phyloP scores from a whole-genome alignment of 2,329 filamentous ascomycete species.

The Amesomyces nigricolor region DNA sequence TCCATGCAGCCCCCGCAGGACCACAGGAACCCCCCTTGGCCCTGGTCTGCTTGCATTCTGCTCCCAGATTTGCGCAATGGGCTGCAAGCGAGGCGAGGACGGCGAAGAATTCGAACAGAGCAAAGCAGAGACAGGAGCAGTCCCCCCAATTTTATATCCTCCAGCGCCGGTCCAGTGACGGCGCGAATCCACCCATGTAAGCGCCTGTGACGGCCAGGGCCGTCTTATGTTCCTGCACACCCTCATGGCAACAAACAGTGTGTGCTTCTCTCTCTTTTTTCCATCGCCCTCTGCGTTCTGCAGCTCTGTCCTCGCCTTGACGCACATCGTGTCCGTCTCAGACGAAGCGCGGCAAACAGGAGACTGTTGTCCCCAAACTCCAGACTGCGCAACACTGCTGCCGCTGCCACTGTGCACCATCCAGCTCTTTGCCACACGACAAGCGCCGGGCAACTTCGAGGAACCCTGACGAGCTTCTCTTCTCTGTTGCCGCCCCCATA shows the following conservation, averaged over 20 bases:
- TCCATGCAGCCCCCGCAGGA: constrained; percentile 22
- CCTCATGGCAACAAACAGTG: constrained; percentile 22
- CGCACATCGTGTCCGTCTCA: constrained; percentile 16
- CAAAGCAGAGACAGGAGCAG: constrained; percentile 1
- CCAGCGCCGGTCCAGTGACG: constrained; percentile 38
- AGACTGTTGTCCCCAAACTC: neutral
- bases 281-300: constrained; percentile 17
- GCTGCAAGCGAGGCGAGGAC: constrained; percentile 16
- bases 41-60: constrained; percentile 20
- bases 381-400: neutral
- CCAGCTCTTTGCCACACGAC: constrained; percentile 29
- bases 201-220: constrained; percentile 40
- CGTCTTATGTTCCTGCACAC: constrained; percentile 37
- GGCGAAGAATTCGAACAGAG: constrained; percentile 10
- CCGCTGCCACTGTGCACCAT: constrained; percentile 8
- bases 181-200: constrained; percentile 36
- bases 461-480: constrained; percentile 18
- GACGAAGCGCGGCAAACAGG: constrained; percentile 5
- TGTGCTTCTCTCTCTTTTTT: constrained; percentile 15
- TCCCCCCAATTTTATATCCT: neutral
- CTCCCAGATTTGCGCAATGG: constrained; percentile 18
- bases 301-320: constrained; percentile 7
- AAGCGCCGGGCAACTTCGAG: constrained; percentile 31
- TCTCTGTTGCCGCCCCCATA: constrained; percentile 31
- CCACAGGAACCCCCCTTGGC: constrained; percentile 14